A percentile compares a stretch with the other conserved stretches of the same genome.
These are phyloP conservation scores for Apiotrichum brassicae DNA, from an alignment of 1,284 basidiomycete species.

Conservation along the genomic window DNA sequence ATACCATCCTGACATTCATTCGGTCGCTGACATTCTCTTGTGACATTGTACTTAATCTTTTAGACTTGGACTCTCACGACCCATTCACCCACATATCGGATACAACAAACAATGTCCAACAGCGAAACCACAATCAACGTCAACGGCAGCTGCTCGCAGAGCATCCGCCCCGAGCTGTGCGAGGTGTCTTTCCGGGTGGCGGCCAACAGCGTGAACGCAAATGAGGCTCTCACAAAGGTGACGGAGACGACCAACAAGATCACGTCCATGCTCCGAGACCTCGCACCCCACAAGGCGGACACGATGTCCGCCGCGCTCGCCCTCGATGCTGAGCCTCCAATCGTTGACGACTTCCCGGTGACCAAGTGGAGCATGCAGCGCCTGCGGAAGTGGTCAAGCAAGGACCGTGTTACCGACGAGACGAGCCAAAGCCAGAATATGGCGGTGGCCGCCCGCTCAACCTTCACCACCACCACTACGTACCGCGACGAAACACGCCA, in stretches of 20 bases:
- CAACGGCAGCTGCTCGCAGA: neutral
- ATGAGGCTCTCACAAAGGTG: neutral
- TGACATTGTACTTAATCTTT: no score
- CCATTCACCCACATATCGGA: no score
- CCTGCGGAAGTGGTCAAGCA: constrained; percentile 3
- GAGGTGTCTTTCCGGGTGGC: constrained; percentile 1
- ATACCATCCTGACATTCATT: no score
- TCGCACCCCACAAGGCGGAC: constrained; percentile 4
- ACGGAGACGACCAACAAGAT: neutral
- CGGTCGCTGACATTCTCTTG: no score
- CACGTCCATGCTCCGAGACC: neutral
- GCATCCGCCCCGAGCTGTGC: constrained; percentile 10
- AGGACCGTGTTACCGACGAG: neutral
- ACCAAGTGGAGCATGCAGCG: constrained; percentile 15
- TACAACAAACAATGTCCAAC: neutral
- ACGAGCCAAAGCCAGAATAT: no score
- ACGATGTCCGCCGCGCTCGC: neutral
- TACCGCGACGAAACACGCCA: neutral
- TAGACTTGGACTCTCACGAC: no score
- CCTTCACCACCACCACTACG: neutral
- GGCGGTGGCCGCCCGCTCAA: neutral
- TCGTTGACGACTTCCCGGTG: constrained; percentile 9
- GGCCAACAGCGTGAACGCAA: neutral
- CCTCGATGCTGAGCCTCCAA: constrained; percentile 6
- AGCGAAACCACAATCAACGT: neutral